Evolutionary conservation across 129 eudicot species (phyloP), one percentile per base, ranked within the genome.

Genomic region (Kitagawia praeruptora): DNA sequence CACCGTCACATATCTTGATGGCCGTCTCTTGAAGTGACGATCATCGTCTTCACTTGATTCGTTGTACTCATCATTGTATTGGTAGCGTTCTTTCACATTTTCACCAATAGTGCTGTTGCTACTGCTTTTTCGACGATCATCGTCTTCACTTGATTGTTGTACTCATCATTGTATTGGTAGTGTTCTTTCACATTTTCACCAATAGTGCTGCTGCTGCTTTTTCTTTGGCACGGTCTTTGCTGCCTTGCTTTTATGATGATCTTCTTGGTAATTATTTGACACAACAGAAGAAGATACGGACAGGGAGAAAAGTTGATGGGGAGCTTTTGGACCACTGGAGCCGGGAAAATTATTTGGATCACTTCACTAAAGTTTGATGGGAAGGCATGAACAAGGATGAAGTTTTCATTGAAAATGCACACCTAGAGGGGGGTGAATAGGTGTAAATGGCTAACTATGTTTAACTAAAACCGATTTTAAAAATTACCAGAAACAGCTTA

Each of bases 21-120:
- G 91, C 84, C 90, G 85, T 85, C 98, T 87, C 89, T 96, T 96
- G 82, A 96, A 96, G 83, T 96, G 99, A 49, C 98, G 41, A 10
- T 94, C 98, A 73, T 96, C 98, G 53, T 92, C 99, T 61, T 96
- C 99, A 54, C 99, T 92, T 74, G 97, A 92, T 51, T 89, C 93
- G 13, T 90, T 92, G 6, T 69, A 16, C 41, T 37, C 74, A 3
- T 10, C 70, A 28, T 27, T 15, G 48, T 90, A 83, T 38, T 73
- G 53, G 28, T 73, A 73, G 37, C 72, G 21, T 13, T 73, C 38
- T 34, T 95, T 93, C 23, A 85, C 48, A 3, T 82, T 37, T 15
- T 54, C 76, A 15, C 77, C 31, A 58, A 13, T 23, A 8, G 66
- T 56, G 13, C 8, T n/a, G n/a, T n/a, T n/a, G n/a, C n/a, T n/a